Conservation (phyloP, 306 rosid species). For the Urtica urens region DNA sequence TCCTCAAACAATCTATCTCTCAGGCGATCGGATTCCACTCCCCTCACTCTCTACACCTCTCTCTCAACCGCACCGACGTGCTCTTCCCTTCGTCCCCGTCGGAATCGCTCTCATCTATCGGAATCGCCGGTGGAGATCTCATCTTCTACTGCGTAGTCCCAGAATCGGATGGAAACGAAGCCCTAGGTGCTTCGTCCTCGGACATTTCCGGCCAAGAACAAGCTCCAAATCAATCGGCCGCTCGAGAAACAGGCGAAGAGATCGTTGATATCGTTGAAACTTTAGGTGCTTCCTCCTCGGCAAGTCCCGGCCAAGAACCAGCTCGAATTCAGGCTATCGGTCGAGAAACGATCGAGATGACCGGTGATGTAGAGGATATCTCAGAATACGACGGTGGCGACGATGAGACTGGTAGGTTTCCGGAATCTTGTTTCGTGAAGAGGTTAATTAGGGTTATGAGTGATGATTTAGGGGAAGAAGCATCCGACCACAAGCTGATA, state of each 20-base stretch:
- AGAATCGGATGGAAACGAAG: not conserved
- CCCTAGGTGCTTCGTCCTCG: not conserved
- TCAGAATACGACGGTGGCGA: conserved; percentile 4
- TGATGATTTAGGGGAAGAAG: conserved; percentile 29
- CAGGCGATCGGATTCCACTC: conserved; percentile 22
- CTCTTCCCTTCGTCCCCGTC: conserved; percentile 32
- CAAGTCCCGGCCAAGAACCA: not conserved
- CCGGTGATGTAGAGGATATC: conserved; percentile 5
- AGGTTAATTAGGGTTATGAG: conserved; percentile 41
- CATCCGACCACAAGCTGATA: conserved; percentile 30
- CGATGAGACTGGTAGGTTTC: conserved; percentile 29
- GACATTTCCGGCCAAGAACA: too few species aligned
- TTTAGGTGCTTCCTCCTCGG: not conserved
- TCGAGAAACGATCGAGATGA: not conserved
- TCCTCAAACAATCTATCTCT: conserved; percentile 38
- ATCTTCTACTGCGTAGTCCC: conserved; percentile 47
- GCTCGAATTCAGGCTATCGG: not conserved
- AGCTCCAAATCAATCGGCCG: too few species aligned
- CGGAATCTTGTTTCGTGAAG: conserved; percentile 37
- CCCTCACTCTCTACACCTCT: conserved; percentile 39
- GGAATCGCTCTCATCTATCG: conserved; percentile 39
- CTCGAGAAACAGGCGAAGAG: not conserved
- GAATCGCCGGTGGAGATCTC: conserved; percentile 62
- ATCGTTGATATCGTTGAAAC: not conserved
- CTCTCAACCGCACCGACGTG: conserved; percentile 65